These are phyloP conservation scores for Curvularia sp. DNA, from an alignment of 2,329 filamentous ascomycete species.

Conservation along the genomic window DNA sequence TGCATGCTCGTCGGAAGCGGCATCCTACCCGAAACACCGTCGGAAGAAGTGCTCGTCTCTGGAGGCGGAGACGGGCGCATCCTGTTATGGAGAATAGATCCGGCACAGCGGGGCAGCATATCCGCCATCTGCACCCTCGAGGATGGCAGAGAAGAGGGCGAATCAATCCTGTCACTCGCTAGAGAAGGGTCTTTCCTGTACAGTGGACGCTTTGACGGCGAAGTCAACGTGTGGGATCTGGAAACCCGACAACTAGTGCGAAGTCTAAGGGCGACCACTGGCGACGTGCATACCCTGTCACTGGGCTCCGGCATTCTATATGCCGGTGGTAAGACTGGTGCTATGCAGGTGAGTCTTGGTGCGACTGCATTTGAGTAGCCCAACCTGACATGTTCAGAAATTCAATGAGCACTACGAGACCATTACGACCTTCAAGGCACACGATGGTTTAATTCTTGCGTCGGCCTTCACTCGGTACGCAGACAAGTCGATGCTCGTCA, in stretches of 20 bases:
- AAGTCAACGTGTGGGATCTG: slow-evolving; percentile 95
- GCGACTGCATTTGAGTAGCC: not conserved
- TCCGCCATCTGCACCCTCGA: slow-evolving; percentile 72
- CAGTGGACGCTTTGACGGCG: slow-evolving; percentile 83
- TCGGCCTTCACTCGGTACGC: slow-evolving; percentile 77
- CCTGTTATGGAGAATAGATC: slow-evolving; percentile 85
- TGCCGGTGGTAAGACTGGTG: slow-evolving; percentile 88
- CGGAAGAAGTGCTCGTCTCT: slow-evolving; percentile 82
- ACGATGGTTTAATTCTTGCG: slow-evolving; percentile 85
- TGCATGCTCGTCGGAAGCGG: slow-evolving; percentile 89
- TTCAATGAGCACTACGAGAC: slow-evolving; percentile 85
- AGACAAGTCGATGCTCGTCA: slow-evolving; percentile 84
- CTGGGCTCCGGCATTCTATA: slow-evolving; percentile 86
- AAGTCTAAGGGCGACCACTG: slow-evolving; percentile 80
- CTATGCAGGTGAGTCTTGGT: slow-evolving; percentile 68
- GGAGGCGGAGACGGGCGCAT: slow-evolving; percentile 94
- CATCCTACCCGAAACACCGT: slow-evolving; percentile 71
- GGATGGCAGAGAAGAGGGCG: slow-evolving; percentile 64
- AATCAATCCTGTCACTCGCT: slow-evolving; percentile 76
- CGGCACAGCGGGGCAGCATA: slow-evolving; percentile 67
- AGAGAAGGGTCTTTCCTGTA: slow-evolving; percentile 93
- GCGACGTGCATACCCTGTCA: slow-evolving; percentile 85
- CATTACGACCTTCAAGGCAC: slow-evolving; percentile 79
- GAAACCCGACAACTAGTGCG: slow-evolving; percentile 91
- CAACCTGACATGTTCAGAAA: slow-evolving; percentile 57